These are phyloP conservation scores for Oryza australiensis DNA, from an alignment of 176 grass and related monocot species.

Conservation along the genomic window DNA sequence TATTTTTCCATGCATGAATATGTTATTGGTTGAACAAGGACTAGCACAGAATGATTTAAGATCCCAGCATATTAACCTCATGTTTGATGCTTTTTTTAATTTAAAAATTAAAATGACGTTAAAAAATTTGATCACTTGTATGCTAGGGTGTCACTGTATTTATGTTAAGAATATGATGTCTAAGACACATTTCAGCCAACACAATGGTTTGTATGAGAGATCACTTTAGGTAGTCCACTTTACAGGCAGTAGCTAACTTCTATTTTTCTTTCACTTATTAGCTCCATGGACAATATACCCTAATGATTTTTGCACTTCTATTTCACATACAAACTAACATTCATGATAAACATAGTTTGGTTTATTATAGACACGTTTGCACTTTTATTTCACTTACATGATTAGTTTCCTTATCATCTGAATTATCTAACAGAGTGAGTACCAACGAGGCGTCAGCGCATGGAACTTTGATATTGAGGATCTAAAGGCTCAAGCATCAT, in stretches of 20 bases:
- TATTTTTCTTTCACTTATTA: neutral
- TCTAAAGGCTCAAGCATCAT: constrained; percentile 93
- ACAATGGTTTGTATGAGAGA: neutral
- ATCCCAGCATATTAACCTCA: neutral
- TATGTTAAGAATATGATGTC: too few species aligned
- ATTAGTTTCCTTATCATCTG: constrained; percentile 16
- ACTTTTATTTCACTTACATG: neutral
- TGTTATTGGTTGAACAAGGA: neutral
- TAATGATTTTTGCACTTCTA: neutral
- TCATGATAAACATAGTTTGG: neutral
- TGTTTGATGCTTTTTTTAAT: neutral
- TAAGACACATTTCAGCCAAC: too few species aligned
- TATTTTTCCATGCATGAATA: neutral
- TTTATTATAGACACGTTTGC: neutral
- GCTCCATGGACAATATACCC: neutral
- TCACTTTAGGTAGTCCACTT: neutral
- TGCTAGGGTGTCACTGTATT: too few species aligned
- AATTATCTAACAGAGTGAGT: constrained; percentile 63
- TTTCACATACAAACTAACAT: constrained; percentile 8
- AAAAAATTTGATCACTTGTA: too few species aligned
- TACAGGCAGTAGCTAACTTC: neutral
- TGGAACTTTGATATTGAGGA: constrained; percentile 99
- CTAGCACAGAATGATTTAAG: neutral
- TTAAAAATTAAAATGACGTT: too few species aligned
- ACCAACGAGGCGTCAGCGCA: constrained; percentile 94